Evolutionary conservation across 2,329 filamentous ascomycete species (phyloP), one percentile per base, ranked within the genome.

Genomic region (Xylariaceae sp.): DNA sequence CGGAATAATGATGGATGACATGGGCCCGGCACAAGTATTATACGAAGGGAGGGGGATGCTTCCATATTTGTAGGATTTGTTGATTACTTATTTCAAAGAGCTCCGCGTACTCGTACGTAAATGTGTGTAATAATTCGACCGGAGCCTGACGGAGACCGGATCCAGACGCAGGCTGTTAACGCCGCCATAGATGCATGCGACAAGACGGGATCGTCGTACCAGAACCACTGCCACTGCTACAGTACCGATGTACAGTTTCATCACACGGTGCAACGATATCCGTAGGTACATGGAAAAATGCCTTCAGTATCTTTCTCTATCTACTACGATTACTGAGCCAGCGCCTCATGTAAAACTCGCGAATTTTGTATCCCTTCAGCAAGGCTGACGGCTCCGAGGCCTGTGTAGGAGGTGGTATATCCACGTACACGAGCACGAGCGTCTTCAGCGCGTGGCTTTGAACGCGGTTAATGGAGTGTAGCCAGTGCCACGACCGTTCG

Each of bases 371-470:
- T 57, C 81, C 77, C 67, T 80, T 80, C 68, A 97, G 73, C 30
- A 88, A 73, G 8, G 76, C 77, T 1, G 85, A 81, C 54, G 94
- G 80, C 60, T 89, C 85, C 30, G 77, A 70, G 58, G 74, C 73
- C 13, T 77, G 68, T 13, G 78, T 77, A 42, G 90, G 88, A 2
- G 88, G 81, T 1, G 94, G 94, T 4, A 99, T 81, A 64, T 97
- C 92, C 10, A 99, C 92, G 70, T 97, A 99, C 47, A 89, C 88
- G 37, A 99, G 73, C 44, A 97, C 86, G 66, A 99, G 74, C 53
- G 87, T 96, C 80, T 99, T 99, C 71, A 88, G 85, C 4, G 96
- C 94, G 68, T 96, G 90, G 1, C 88, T 87, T 67, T 97, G 85
- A 13, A 97, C 92, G 7, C 94, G 85, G 65, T 96, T 95, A 50